phyloP scores from a whole-genome alignment of 176 grass and related monocot genomes.

The Hyparrhenia diplandra region DNA sequence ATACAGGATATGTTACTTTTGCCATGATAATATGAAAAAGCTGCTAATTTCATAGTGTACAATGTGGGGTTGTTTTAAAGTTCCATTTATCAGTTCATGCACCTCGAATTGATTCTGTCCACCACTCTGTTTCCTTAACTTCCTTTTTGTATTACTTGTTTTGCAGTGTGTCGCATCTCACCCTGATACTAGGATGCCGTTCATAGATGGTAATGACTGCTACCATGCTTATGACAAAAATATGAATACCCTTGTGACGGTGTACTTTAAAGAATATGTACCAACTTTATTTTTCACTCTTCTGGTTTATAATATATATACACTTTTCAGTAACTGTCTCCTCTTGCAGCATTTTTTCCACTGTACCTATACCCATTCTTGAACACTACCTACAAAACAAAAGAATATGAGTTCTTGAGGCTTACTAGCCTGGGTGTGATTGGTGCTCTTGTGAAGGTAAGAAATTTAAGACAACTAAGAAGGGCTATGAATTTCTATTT shows the following conservation, averaged over 20 bases:
- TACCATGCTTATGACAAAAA: background rate
- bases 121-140: slow-evolving; percentile 5
- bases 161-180: slow-evolving; percentile 89
- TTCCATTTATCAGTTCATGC: background rate
- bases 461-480: slow-evolving; percentile 8
- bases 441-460: slow-evolving; percentile 97
- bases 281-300: background rate
- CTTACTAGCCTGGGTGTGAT: slow-evolving; percentile 94
- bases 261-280: background rate
- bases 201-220: slow-evolving; percentile 61
- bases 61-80: background rate
- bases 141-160: slow-evolving; percentile 1
- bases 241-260: background rate
- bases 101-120: background rate
- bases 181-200: slow-evolving; percentile 73
- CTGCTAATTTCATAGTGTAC: background rate
- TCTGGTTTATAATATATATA: background rate
- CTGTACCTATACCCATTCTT: slow-evolving; percentile 92
- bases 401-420: slow-evolving; percentile 81
- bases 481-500: background rate
- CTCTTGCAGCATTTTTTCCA: slow-evolving; percentile 70
- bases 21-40: background rate
- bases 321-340: slow-evolving; percentile 5
- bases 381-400: slow-evolving; percentile 78
- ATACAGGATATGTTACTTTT: background rate